Evolutionary conservation across 2,329 filamentous ascomycete genomes (phyloP).

Genomic region (Sodiomyces alkalinus): DNA sequence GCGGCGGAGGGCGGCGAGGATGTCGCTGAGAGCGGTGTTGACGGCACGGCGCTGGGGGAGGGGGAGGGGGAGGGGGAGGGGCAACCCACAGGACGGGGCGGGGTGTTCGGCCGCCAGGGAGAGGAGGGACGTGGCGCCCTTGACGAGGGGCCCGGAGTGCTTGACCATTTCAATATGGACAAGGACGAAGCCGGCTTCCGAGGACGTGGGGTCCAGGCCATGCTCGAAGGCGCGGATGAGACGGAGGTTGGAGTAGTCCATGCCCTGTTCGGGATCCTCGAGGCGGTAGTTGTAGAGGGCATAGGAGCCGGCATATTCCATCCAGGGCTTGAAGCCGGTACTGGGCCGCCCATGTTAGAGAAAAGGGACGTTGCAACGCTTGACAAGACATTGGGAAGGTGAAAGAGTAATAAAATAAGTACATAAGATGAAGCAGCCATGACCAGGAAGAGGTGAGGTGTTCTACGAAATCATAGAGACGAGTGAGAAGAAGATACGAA

Average conservation of each 20-base stretch:
- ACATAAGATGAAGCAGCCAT: too few relatives aligned
- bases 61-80: constrained; percentile 13
- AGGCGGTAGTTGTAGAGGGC: constrained; percentile 55
- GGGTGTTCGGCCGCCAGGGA: constrained; percentile 29
- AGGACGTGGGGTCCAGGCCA: constrained; percentile 72
- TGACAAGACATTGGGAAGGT: too few relatives aligned
- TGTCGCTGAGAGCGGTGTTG: constrained; percentile 46
- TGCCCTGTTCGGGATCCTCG: constrained; percentile 36
- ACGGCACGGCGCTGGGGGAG: constrained; percentile 34
- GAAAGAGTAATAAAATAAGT: too few relatives aligned
- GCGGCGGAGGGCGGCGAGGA: constrained; percentile 48
- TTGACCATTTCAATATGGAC: constrained; percentile 94
- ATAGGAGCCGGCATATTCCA: constrained; percentile 65
- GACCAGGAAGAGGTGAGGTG: too few relatives aligned
- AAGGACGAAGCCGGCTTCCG: constrained; percentile 90
- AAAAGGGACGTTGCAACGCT: too few relatives aligned
- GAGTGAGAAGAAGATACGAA: neutral
- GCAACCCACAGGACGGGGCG: constrained; percentile 14
- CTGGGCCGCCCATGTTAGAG: too few relatives aligned
- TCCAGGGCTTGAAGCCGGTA: constrained; percentile 78
- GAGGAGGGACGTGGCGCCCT: constrained; percentile 54
- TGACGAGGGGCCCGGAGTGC: constrained; percentile 64
- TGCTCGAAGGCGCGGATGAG: constrained; percentile 85
- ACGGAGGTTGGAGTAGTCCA: constrained; percentile 55
- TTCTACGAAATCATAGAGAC: neutral